Conservation (phyloP, 305 asterid species). For the Solanum hybrid region DNA sequence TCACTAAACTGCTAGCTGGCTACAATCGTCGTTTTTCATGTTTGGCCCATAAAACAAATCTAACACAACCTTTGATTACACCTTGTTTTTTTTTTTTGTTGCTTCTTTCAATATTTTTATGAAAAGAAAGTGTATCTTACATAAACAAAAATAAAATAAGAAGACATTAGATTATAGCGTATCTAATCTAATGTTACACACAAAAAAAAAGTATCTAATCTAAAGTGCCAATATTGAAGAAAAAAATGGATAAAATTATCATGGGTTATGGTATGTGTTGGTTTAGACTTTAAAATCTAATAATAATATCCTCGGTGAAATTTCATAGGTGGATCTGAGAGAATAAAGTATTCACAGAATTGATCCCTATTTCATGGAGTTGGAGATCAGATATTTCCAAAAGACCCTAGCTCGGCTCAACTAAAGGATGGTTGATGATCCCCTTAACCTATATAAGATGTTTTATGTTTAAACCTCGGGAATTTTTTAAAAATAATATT, state of each 20-base stretch:
- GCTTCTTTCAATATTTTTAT: neutral
- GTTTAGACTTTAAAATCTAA: neutral
- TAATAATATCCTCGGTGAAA: neutral
- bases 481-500: neutral
- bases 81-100: neutral
- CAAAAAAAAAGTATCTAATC: neutral
- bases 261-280: neutral
- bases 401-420: neutral
- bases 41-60: neutral
- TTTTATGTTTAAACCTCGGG: neutral
- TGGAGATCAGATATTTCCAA: neutral
- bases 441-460: neutral
- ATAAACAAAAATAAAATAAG: neutral
- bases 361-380: neutral
- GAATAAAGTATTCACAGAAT: neutral
- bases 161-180: neutral
- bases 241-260: neutral
- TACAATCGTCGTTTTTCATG: neutral
- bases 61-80: neutral
- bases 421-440: rapidly evolving
- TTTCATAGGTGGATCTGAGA: rapidly evolving
- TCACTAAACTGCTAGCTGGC: neutral
- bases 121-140: neutral
- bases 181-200: neutral
- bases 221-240: neutral